These are phyloP conservation scores for Ceratobasidium papillatum DNA, from an alignment of 1,284 basidiomycete genomes.

Conservation along the genomic window DNA sequence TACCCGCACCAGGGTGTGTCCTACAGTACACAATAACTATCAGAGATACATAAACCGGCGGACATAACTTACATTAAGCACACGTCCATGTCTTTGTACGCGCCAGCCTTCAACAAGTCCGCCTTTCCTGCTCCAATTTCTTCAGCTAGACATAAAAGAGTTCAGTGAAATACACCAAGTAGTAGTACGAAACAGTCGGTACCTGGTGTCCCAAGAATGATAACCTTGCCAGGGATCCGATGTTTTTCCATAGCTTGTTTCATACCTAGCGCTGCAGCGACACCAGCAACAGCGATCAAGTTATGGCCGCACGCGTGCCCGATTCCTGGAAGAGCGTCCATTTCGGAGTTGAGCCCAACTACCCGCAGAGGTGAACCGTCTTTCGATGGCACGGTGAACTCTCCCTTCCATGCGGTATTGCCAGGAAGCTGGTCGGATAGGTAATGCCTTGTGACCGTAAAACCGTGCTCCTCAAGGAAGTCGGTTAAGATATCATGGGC, in stretches of 20 bases:
- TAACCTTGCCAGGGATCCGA: conserved; percentile 72
- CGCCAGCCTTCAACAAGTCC: conserved; percentile 73
- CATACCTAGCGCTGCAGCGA: conserved; percentile 77
- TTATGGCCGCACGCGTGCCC: conserved; percentile 89
- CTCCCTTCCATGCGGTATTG: conserved; percentile 77
- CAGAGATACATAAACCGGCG: background rate
- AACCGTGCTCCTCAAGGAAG: conserved; percentile 65
- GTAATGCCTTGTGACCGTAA: conserved; percentile 68
- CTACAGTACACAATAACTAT: conserved; percentile 48
- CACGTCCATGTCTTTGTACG: conserved; percentile 77
- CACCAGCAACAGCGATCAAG: conserved; percentile 82
- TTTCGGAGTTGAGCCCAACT: conserved; percentile 79
- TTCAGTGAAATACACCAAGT: background rate
- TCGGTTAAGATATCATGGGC: conserved; percentile 65
- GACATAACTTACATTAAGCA: conserved; percentile 70
- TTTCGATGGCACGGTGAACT: conserved; percentile 59
- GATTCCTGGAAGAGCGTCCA: conserved; percentile 70
- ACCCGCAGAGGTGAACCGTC: conserved; percentile 64
- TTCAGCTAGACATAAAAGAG: conserved; percentile 62
- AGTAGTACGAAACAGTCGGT: conserved; percentile 35
- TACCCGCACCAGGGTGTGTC: conserved; percentile 71
- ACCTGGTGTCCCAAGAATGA: conserved; percentile 88
- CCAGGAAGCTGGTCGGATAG: conserved; percentile 59
- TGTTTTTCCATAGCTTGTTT: conserved; percentile 72
- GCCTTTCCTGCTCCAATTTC: conserved; percentile 83